Percentiles rank a stretch among this genome's conserved stretches.
Evolutionary conservation across 1,284 basidiomycete genomes (phyloP).

Genomic region (Fomitopsis palustris): DNA sequence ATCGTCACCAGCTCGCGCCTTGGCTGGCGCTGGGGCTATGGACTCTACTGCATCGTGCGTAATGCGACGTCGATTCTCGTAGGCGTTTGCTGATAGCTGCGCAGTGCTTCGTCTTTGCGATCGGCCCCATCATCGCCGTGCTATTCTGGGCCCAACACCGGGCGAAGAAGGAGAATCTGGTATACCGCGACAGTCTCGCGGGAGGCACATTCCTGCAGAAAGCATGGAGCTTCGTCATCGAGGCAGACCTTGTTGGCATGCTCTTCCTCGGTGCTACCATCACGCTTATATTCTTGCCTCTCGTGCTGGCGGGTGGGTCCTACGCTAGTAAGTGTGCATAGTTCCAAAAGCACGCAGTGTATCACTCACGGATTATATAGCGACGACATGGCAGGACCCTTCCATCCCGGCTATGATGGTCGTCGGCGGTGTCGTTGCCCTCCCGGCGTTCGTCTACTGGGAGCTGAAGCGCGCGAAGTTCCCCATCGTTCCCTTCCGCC

Average conservation of each 20-base stretch:
- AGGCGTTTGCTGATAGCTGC: slow-evolving; percentile 53
- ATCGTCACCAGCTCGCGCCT: slow-evolving; percentile 43
- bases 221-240: slow-evolving; percentile 32
- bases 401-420: slow-evolving; percentile 35
- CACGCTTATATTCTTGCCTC: slow-evolving; percentile 55
- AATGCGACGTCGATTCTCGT: background rate
- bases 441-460: slow-evolving; percentile 45
- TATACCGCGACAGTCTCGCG: slow-evolving; percentile 18
- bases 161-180: slow-evolving; percentile 49
- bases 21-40: slow-evolving; percentile 78
- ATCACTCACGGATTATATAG: background rate
- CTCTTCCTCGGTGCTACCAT: slow-evolving; percentile 51
- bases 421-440: slow-evolving; percentile 41
- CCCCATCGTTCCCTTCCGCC: slow-evolving; percentile 53
- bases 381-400: slow-evolving; percentile 1
- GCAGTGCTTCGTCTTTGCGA: slow-evolving; percentile 52
- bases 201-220: slow-evolving; percentile 15
- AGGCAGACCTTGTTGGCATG: slow-evolving; percentile 63
- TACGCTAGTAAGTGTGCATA: background rate
- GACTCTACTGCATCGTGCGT: background rate
- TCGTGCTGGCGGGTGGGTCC: slow-evolving; percentile 44
- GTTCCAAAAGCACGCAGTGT: background rate
- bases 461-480: slow-evolving; percentile 46
- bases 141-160: slow-evolving; percentile 72
- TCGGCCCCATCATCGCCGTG: slow-evolving; percentile 58